Evolutionary conservation across 2,329 filamentous ascomycete genomes (phyloP), one percentile per base, ranked within the genome.

Genomic region (Clarireedia monteithiana): DNA sequence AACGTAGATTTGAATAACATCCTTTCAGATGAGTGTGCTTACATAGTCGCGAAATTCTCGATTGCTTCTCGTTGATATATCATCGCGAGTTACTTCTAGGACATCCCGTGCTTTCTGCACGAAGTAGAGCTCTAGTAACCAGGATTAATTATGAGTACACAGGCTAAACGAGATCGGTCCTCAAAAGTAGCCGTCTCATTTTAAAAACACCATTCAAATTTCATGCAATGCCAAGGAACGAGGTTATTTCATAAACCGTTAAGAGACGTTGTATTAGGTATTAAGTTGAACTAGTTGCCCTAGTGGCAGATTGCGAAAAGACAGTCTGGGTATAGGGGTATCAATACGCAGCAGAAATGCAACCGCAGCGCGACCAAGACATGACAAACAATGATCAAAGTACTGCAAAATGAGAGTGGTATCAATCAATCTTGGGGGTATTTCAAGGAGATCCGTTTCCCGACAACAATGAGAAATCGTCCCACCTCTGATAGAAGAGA

Each of bases 321-420:
- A 69, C 65, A 67, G 67, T 67, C 68, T 69, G 68, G 68, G 68
- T 70, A 70, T 70, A 69, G 66, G 65, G 68, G 68, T 70, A 70
- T 70, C 68, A 70, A 69, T 66, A 68, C 67, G 64, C 66, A 66
- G 64, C 62, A 61, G 56, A 62, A 64, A 65, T 63, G 64, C 63
- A 62, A 61, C 60, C 57, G 53, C 53, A 56, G 55, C 48, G 45
- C 44, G 59, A 60, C 60, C 58, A 62, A 62, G 54, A 58, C 50
- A 59, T 56, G 65, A 62, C 58, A 67, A 62, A 64, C 55, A 59
- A 59, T 47, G 59, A 60, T 55, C 64, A 62, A 57, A 63, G 58
- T 64, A 65, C 68, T 67, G 65, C 62, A 66, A 66, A 68, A 68
- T 62, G 65, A 67, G 66, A 68, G 67, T 69, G 67, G 67, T 69